Conservation (phyloP, 768 basidiomycete genomes). For the Pisolithus marmoratus region DNA sequence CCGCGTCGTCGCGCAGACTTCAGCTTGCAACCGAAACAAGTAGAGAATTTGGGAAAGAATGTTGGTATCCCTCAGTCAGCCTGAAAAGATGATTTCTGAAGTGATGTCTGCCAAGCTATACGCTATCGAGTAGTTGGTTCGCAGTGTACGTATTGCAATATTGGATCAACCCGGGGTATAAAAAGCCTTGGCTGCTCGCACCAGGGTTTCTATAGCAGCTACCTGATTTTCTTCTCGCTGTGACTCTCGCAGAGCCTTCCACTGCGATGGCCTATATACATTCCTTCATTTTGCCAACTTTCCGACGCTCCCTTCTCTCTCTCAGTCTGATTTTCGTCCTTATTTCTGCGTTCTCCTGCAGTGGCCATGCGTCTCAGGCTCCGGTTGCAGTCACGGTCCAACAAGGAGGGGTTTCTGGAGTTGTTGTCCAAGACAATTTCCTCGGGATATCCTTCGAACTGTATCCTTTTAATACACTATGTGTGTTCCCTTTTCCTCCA, state of each 20-base stretch:
- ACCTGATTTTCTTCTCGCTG: too few species aligned
- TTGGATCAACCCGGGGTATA: too few species aligned
- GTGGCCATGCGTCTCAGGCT: background rate
- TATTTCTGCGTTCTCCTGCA: background rate
- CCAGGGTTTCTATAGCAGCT: background rate
- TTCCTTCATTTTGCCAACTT: background rate
- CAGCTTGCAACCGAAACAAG: too few species aligned
- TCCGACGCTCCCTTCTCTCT: conserved; percentile 1
- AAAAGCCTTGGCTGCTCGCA: background rate
- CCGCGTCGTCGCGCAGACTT: too few species aligned
- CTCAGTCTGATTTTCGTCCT: background rate
- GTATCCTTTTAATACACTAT: conserved; percentile 32
- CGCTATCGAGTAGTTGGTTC: too few species aligned
- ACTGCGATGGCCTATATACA: background rate
- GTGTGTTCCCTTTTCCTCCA: conserved; percentile 15
- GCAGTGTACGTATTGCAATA: too few species aligned
- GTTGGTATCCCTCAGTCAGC: too few species aligned
- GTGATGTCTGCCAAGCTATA: too few species aligned
- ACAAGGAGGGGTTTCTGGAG: background rate
- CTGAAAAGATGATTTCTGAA: too few species aligned
- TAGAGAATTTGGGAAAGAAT: too few species aligned
- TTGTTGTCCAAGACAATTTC: conserved; percentile 30
- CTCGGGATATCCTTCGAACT: conserved; percentile 36
- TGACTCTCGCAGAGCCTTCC: too few species aligned
- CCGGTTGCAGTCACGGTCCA: background rate